Conservation (phyloP, 2,329 filamentous ascomycete genomes). For the Colletotrichum filicis region DNA sequence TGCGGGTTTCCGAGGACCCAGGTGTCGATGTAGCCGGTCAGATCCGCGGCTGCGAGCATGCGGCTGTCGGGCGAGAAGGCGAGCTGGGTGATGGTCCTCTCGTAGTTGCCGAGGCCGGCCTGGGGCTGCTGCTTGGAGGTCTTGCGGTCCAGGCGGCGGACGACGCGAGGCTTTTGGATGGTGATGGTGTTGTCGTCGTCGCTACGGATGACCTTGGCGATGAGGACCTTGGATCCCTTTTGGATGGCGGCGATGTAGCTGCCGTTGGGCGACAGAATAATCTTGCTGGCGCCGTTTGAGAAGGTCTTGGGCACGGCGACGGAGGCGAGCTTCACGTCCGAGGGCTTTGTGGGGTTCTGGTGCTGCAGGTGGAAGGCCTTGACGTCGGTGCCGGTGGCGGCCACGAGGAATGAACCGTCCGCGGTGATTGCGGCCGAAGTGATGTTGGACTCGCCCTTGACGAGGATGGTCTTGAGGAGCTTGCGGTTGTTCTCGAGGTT, state of each 20-base stretch:
- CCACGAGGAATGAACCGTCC: slow-evolving; percentile 79
- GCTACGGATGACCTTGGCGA: slow-evolving; percentile 56
- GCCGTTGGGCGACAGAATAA: slow-evolving; percentile 77
- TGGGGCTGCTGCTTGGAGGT: slow-evolving; percentile 66
- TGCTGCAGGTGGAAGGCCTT: slow-evolving; percentile 80
- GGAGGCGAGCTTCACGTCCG: slow-evolving; percentile 77
- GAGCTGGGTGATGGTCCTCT: slow-evolving; percentile 77
- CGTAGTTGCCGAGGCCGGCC: slow-evolving; percentile 79
- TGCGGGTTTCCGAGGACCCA: slow-evolving; percentile 74
- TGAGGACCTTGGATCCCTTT: slow-evolving; percentile 66
- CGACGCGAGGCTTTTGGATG: slow-evolving; percentile 50
- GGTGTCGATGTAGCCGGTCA: slow-evolving; percentile 87
- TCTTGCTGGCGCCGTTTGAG: slow-evolving; percentile 72
- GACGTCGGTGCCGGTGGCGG: slow-evolving; percentile 78
- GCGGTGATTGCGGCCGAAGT: slow-evolving; percentile 77
- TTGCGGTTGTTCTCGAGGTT: slow-evolving; percentile 67
- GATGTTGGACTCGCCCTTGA: slow-evolving; percentile 84
- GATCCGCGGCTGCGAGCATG: slow-evolving; percentile 81
- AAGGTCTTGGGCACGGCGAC: slow-evolving; percentile 71
- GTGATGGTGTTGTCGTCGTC: slow-evolving; percentile 34
- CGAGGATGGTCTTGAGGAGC: slow-evolving; percentile 75
- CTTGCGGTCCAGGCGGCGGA: slow-evolving; percentile 64
- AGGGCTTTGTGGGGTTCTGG: slow-evolving; percentile 58
- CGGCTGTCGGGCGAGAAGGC: slow-evolving; percentile 85
- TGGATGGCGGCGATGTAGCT: slow-evolving; percentile 76